These are phyloP conservation scores for Pythium phragmiticola DNA, from an alignment of 352 stramenopile genomes.

Conservation along the genomic window DNA sequence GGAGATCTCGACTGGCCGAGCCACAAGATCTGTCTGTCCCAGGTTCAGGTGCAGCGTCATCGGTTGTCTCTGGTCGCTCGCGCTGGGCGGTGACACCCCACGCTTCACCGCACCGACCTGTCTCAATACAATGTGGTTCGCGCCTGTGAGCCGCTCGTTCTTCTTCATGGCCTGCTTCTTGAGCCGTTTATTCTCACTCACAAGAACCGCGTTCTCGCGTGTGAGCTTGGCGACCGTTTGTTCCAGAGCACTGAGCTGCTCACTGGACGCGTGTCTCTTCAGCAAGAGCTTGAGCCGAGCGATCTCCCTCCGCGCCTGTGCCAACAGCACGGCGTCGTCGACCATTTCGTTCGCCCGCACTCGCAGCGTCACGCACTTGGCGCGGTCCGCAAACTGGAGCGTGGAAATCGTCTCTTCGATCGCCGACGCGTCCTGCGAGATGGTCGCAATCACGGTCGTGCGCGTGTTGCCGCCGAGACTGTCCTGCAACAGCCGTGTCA, in stretches of 20 bases:
- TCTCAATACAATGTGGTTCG: neutral
- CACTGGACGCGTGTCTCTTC: conserved; percentile 39
- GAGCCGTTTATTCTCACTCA: conserved; percentile 51
- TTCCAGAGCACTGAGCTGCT: conserved; percentile 42
- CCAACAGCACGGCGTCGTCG: conserved; percentile 75
- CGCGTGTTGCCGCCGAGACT: conserved; percentile 85
- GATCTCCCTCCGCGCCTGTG: conserved; percentile 73
- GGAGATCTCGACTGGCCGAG: neutral
- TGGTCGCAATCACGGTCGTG: conserved; percentile 88
- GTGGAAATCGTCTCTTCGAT: conserved; percentile 91
- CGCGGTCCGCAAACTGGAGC: conserved; percentile 86
- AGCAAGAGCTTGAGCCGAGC: conserved; percentile 55
- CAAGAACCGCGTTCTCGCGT: conserved; percentile 40
- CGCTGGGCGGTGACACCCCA: neutral
- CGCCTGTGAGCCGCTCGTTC: conserved; percentile 4
- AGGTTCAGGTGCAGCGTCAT: neutral
- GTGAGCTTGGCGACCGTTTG: conserved; percentile 35
- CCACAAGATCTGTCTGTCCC: neutral
- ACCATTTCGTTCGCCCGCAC: conserved; percentile 83
- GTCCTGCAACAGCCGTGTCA: conserved; percentile 93
- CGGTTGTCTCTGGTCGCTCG: neutral
- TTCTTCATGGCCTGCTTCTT: conserved; percentile 23
- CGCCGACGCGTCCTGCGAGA: conserved; percentile 71
- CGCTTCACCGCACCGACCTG: neutral
- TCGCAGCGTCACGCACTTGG: conserved; percentile 71